Base-by-base conservation (phyloP, 2,329 filamentous ascomycete genomes). In the Talaromyces sp. region DNA sequence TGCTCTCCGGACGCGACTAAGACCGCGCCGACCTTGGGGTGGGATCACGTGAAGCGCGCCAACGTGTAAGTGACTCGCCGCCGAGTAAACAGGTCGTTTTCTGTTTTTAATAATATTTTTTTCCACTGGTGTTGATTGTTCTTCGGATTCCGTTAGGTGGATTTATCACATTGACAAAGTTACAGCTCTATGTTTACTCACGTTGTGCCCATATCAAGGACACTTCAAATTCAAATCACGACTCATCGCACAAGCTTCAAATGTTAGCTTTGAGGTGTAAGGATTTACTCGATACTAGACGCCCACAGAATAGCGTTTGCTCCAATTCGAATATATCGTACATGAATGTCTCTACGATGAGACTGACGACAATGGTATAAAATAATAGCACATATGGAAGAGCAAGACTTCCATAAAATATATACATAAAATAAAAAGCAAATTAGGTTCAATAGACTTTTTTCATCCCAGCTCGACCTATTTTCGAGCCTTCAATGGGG, bases 381-480 rank as follows among this genome's bases (percentile, higher is more conserved):
- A 27, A 47, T 47, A 47, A 47, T 47, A 14, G 44, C 10, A 47
- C 23, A 47, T 2, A 23, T 47, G 23, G 4, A 42, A n/a, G 44
- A 47, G n/a, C 7, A 47, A 27, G 18, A 27, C 18, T 47, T 27
- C 18, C 23, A 23, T 18, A 47, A 47, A 31, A 53, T 31, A 53
- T 53, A 18, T 56, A 56, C 27, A 56, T 44, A 23, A 40, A 53
- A 53, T 30, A 18, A 30, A 16, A 31, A n/a, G 5, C 44, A 47
- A 31, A 16, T 4, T 2, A 14, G 14, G 14, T 28, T 18, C 14
- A n/a, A 31, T 8, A 31, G 12, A 16, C 23, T 7, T 9, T 31
- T 31, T n/a, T 47, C 27, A 1, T 16, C 23, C 47, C 16, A 47
- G 44, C 8, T 27, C 44, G n/a, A 66, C 71, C 28, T 31, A 53